Base-by-base conservation (phyloP, 2,329 filamentous ascomycete species). In the Diplodia mutila region DNA sequence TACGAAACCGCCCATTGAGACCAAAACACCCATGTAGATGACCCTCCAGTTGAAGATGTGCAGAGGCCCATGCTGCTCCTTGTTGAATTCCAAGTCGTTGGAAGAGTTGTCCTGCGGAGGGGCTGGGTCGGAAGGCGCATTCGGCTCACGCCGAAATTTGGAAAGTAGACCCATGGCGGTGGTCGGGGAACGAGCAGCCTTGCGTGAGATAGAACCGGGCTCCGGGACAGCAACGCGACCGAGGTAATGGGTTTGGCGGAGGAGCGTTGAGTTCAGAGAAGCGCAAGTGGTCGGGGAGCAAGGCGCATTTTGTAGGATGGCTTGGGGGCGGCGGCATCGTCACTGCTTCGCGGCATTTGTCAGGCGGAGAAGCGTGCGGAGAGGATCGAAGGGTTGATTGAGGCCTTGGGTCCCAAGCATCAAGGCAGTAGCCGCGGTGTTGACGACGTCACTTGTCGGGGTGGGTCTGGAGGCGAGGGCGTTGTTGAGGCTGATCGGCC, bases 1-100 rank as follows among this genome's bases (percentile, higher is more conserved):
- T 66, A 66, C 64, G 32, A 75, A 78, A 32, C 76, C 76, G 16
- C 76, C 76, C 75, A 78, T 77, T 0, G 75, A 77, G 0, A 77
- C 76, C 52, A 78, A 70, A 4, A 73, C 49, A 1, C 71, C 76
- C 76, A 78, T 78, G 25, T 75, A 67, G 16, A 67, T 42, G 5
- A 54, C 55, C 18, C 54, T 34, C 54, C 54, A 67, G 25, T 57
- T 66, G 52, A 48, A 39, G 29, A 66, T 66, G 27, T 66, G 52
- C 7, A 66, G 29, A 9, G 64, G 51, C 12, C 53, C 64, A 34
- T 46, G 29, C 12, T 55, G 23, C 2, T 57, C 32, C 42, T 66
- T 66, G 34, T 53, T 49, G 32, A 55, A 48, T 23, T 66, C 64
- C 18, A 57, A 18, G 8, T 66, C 64, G 46, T 12, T 57, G 25